Percentiles rank a stretch among this genome's conserved stretches.
Conservation (phyloP, 2,329 filamentous ascomycete species). For the Fusarium praegraminearum region DNA sequence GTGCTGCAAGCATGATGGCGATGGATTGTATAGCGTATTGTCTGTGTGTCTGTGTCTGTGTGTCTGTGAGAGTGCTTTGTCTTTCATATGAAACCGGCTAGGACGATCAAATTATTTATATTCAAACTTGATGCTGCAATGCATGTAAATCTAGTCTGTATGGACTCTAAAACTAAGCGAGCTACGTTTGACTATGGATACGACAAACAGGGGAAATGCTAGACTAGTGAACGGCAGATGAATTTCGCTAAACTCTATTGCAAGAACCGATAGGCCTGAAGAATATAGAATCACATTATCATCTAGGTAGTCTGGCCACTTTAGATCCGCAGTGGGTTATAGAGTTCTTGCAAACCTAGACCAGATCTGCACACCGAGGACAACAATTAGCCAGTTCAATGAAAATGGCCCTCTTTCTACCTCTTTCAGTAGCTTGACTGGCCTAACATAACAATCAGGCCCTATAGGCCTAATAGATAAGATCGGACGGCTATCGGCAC, state of each 20-base stretch:
- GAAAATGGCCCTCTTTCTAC: too few relatives aligned
- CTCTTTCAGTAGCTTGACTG: too few relatives aligned
- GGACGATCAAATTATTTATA: not conserved
- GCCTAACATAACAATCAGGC: too few relatives aligned
- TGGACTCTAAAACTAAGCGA: not conserved
- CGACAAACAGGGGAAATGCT: too few relatives aligned
- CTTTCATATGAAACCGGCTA: not conserved
- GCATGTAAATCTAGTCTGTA: not conserved
- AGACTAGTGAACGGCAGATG: too few relatives aligned
- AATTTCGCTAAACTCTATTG: not conserved
- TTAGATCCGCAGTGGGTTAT: not conserved
- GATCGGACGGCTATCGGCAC: too few relatives aligned
- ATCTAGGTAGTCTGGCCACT: not conserved
- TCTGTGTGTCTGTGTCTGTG: not conserved
- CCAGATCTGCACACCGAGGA: too few relatives aligned
- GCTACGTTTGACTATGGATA: not conserved
- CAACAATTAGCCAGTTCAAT: too few relatives aligned
- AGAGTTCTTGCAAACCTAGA: not conserved
- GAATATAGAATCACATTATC: not conserved
- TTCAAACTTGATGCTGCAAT: not conserved
- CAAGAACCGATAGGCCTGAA: not conserved
- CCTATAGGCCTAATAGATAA: too few relatives aligned
- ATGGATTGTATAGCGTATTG: not conserved
- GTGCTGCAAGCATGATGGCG: not conserved
- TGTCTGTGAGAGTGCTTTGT: not conserved